Base-by-base conservation (phyloP, 176 grass and related monocot species). In the Bromus sterilis region DNA sequence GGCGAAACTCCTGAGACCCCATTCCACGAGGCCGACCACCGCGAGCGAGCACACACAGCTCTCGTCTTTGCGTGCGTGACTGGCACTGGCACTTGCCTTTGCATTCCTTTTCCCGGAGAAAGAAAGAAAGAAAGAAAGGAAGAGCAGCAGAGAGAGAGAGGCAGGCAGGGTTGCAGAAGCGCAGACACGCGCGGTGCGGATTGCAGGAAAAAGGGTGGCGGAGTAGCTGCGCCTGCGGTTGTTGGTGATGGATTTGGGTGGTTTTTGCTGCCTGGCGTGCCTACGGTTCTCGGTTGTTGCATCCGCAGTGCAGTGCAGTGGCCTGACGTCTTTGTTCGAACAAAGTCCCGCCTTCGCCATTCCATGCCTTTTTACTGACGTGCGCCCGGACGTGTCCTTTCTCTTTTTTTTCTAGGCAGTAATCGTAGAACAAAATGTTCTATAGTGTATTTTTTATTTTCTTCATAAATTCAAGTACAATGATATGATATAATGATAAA, bases 291-390 rank as follows among this genome's bases (percentile, higher is more conserved):
- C 39, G 76, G 16, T 28, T 66, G 35, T 63, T 36, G 44, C 63
- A 4, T 33, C 56, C 18, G 21, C 28, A 14, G 9, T 15, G 20
- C 77, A 4, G 11, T 7, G 16, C 77, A 11, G 11, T 13, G 26
- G 31, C 56, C 9, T 12, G 32, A 14, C 24, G 6, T 51, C 55
- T 4, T 61, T 59, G 82, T 85, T 91, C 80, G 85, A 91, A 91
- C 67, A 33, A 37, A 63, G 56, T 79, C 78, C 78, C 85, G 85
- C 85, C 85, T 61, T 78, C 61, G 78, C 70, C 84, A 80, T 43
- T 56, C 34, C 51, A 51, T 18, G 28, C 49, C 48, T 43, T 82
- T 71, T 56, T 23, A 59, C 9, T 11, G 61, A 25, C 62, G 14
- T 35, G 41, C 21, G 25, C 20, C 21, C 29, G 20, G 18, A 7